Percentiles rank a stretch among this genome's conserved stretches.
phyloP scores from a whole-genome alignment of 768 basidiomycete species.

The Lentinula lateritia region DNA sequence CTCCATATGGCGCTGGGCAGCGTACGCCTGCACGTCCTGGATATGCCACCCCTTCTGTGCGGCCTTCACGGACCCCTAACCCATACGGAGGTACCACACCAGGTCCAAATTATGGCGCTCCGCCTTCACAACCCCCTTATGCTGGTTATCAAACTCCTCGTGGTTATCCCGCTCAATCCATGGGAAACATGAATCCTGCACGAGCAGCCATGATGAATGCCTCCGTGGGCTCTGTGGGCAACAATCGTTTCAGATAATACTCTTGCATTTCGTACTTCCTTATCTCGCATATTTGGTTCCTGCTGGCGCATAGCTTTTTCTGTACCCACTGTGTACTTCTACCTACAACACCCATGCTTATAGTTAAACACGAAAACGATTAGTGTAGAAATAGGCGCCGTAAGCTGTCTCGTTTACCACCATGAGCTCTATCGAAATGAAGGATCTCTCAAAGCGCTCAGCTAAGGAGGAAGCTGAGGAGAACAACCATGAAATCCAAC shows the following conservation, averaged over 20 bases:
- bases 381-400: neutral
- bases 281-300: conserved; percentile 13
- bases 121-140: conserved; percentile 28
- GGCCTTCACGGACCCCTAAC: conserved; percentile 75
- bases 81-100: conserved; percentile 55
- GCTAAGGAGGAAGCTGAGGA: conserved; percentile 8
- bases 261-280: conserved; percentile 7
- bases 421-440: conserved; percentile 30
- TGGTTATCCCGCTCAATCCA: conserved; percentile 33
- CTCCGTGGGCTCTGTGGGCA: conserved; percentile 26
- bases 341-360: neutral
- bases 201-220: conserved; percentile 63
- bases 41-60: conserved; percentile 74
- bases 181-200: conserved; percentile 57
- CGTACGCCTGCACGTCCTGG: conserved; percentile 74
- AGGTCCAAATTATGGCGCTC: conserved; percentile 19
- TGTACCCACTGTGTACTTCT: neutral
- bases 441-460: conserved; percentile 21
- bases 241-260: conserved; percentile 15
- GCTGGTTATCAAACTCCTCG: conserved; percentile 46
- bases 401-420: conserved; percentile 12
- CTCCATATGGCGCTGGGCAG: conserved; percentile 70
- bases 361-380: neutral
- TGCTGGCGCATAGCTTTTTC: neutral
- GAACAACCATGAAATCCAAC: conserved; percentile 7